Conservation (phyloP, 192 early-diverging fungal genomes). For the Backusella tuberculispora region DNA sequence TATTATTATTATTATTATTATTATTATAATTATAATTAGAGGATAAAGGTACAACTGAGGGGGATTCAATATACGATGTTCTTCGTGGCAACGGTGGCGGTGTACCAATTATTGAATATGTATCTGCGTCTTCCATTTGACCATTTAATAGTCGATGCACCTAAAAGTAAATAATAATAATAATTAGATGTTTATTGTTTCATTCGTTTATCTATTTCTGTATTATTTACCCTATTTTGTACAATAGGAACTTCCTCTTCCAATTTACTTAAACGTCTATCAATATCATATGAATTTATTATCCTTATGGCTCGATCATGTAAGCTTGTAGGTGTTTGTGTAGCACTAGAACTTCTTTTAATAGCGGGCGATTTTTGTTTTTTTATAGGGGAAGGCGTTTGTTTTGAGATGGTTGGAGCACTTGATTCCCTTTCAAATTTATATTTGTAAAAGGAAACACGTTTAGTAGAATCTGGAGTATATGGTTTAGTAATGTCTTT, state of each 20-base stretch:
- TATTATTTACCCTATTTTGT: background rate
- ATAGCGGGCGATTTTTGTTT: background rate
- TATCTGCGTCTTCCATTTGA: background rate
- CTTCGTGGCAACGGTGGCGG: background rate
- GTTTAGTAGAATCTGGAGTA: background rate
- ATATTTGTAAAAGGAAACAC: background rate
- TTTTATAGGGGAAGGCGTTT: background rate
- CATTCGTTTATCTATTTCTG: background rate
- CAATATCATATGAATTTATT: background rate
- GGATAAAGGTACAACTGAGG: background rate
- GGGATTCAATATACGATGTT: background rate
- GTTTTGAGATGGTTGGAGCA: background rate
- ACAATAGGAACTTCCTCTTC: slow-evolving; percentile 6
- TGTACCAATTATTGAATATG: background rate
- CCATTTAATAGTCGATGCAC: background rate
- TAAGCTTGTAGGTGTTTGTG: background rate
- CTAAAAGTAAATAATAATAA: background rate
- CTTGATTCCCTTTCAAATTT: background rate
- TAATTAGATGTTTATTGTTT: background rate
- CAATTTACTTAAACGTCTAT: background rate
- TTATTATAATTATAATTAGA: too few species aligned
- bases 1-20: too few species aligned
- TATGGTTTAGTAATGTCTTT: background rate
- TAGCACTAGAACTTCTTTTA: background rate
- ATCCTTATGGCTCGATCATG: background rate